These are phyloP conservation scores for Macrophomina phaseolina DNA, from an alignment of 2,329 filamentous ascomycete genomes.

Conservation along the genomic window DNA sequence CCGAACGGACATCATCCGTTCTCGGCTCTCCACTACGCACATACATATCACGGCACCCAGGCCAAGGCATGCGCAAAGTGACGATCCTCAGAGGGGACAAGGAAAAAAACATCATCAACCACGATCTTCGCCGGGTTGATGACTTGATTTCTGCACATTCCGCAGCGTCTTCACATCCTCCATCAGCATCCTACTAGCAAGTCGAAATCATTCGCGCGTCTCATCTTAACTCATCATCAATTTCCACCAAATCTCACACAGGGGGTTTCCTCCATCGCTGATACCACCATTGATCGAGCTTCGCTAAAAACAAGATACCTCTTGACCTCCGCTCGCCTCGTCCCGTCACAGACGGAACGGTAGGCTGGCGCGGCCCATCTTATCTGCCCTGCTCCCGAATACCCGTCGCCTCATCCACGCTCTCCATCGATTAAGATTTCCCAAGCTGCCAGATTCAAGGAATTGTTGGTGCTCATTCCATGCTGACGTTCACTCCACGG, in stretches of 20 bases:
- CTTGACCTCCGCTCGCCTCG: not conserved
- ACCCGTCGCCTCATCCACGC: not conserved
- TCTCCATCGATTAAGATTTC: not conserved
- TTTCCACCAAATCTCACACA: not conserved
- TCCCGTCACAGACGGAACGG: not conserved
- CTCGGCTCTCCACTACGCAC: slow-evolving; percentile 1
- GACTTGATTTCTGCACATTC: slow-evolving; percentile 7
- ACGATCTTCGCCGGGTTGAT: slow-evolving; percentile 4
- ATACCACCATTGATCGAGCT: not conserved
- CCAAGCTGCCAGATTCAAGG: not conserved
- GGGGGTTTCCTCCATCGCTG: not conserved
- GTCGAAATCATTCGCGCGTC: not conserved
- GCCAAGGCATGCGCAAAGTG: not conserved
- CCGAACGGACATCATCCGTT: not conserved
- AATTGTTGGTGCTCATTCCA: not conserved
- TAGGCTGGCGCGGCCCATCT: not conserved
- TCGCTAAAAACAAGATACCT: slow-evolving; percentile 12
- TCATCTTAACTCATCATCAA: slow-evolving; percentile 8
- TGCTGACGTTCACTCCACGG: not conserved
- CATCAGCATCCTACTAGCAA: not conserved
- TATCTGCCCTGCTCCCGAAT: not conserved
- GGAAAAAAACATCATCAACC: not conserved
- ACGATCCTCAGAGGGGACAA: not conserved
- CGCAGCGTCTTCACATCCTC: not conserved
- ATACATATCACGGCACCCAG: not conserved